These are phyloP conservation scores for Teunomyces gatunensis DNA, from an alignment of 805 yeast species.

Conservation along the genomic window DNA sequence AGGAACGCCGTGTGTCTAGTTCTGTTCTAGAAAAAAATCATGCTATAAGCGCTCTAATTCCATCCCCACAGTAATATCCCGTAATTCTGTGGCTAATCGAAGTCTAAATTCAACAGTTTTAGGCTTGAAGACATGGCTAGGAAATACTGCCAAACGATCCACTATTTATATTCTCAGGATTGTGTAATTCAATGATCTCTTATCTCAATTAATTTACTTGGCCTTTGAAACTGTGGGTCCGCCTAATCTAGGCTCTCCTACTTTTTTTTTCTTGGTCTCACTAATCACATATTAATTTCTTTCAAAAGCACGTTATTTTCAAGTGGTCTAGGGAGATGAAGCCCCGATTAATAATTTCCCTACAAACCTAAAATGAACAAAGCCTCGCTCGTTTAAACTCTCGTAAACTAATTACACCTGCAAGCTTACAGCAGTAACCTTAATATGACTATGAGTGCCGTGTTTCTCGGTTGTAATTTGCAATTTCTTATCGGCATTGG, in stretches of 20 bases:
- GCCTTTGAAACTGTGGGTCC: not conserved
- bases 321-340: too few species aligned
- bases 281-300: too few species aligned
- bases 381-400: not conserved
- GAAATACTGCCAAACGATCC: not conserved
- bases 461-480: slow-evolving; percentile 6
- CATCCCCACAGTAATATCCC: not conserved
- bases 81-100: not conserved
- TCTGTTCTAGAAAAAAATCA: not conserved
- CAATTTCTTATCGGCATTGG: not conserved
- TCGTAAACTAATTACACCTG: not conserved
- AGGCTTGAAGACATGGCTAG: not conserved
- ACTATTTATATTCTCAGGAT: not conserved
- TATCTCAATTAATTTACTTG: not conserved
- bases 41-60: not conserved
- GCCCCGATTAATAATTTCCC: too few species aligned
- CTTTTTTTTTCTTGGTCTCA: too few species aligned
- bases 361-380: not conserved
- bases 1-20: too few species aligned
- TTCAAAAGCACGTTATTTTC: too few species aligned
- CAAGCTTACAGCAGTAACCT: slow-evolving; percentile 2
- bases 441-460: slow-evolving; percentile 8
- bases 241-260: not conserved
- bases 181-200: not conserved
- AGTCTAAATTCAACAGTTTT: not conserved